Percentiles rank a stretch among this genome's conserved stretches.
Conservation (phyloP, 257 asterid genomes). For the Solanum habrochaites region DNA sequence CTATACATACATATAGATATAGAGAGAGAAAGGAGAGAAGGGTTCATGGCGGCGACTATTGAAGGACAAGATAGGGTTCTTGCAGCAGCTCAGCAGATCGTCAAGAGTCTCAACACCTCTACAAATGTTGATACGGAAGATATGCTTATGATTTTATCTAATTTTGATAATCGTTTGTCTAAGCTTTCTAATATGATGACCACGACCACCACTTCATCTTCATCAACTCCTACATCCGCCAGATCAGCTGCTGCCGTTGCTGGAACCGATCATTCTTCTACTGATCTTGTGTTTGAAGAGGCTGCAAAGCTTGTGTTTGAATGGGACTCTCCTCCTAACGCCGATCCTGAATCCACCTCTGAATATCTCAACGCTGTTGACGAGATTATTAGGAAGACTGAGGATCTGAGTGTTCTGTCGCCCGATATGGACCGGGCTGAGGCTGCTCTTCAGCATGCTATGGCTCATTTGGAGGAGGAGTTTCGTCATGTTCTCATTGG, state of each 20-base stretch:
- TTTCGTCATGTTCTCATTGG: constrained; percentile 53
- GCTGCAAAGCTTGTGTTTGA: constrained; percentile 50
- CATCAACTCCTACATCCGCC: background rate
- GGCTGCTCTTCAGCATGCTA: constrained; percentile 68
- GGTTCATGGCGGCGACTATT: constrained; percentile 47
- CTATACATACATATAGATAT: background rate
- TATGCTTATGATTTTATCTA: constrained; percentile 62
- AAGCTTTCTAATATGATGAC: constrained; percentile 42
- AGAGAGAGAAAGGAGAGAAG: background rate
- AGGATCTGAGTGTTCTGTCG: constrained; percentile 38
- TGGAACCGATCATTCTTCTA: constrained; percentile 12
- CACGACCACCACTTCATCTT: constrained; percentile 6
- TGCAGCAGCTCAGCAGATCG: constrained; percentile 90
- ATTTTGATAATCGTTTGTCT: constrained; percentile 75
- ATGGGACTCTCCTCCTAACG: constrained; percentile 13
- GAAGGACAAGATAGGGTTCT: constrained; percentile 74
- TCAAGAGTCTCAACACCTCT: constrained; percentile 64
- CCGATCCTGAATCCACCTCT: constrained; percentile 26
- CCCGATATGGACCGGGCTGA: constrained; percentile 60
- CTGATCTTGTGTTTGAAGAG: constrained; percentile 32
- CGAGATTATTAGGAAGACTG: constrained; percentile 58
- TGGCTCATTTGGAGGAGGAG: constrained; percentile 84
- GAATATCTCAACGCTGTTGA: constrained; percentile 63
- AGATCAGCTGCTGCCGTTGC: background rate
- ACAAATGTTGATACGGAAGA: constrained; percentile 50